Conservation (phyloP, 2,329 filamentous ascomycete genomes). For the Capronia coronata region DNA sequence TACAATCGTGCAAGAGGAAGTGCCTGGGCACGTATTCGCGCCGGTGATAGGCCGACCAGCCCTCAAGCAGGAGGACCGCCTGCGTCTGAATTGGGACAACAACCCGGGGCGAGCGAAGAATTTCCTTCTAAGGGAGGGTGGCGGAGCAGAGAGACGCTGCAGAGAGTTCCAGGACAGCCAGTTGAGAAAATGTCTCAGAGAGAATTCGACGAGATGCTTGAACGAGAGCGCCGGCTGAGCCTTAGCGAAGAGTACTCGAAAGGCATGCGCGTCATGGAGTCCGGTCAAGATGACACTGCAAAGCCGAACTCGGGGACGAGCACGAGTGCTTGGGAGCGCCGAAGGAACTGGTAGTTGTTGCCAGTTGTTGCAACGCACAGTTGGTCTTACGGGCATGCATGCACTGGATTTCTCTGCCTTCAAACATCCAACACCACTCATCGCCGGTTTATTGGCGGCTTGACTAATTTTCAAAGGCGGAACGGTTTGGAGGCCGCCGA, state of each 20-base stretch:
- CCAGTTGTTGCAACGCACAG: too few relatives aligned
- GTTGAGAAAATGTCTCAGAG: conserved; percentile 37
- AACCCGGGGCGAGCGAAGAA: background rate
- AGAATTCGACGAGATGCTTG: conserved; percentile 41
- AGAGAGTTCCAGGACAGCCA: background rate
- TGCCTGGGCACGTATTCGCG: conserved; percentile 22
- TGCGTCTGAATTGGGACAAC: background rate
- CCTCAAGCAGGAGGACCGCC: background rate
- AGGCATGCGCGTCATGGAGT: conserved; percentile 17
- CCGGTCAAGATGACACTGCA: conserved; percentile 12
- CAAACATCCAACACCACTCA: too few relatives aligned
- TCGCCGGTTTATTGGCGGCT: too few relatives aligned
- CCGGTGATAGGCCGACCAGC: background rate
- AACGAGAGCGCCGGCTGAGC: conserved; percentile 34
- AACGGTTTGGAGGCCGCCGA: too few relatives aligned
- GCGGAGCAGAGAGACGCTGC: background rate
- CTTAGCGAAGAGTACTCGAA: conserved; percentile 22
- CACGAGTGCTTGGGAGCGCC: conserved; percentile 20
- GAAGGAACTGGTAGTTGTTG: conserved; percentile 10
- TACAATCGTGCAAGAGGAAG: background rate
- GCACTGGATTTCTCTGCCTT: too few relatives aligned
- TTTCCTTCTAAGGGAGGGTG: background rate
- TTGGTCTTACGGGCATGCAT: too few relatives aligned
- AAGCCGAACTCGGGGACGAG: conserved; percentile 14
- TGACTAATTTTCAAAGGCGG: too few relatives aligned